Conservation (phyloP, 2,329 filamentous ascomycete species). For the Botrytis cinerea region DNA sequence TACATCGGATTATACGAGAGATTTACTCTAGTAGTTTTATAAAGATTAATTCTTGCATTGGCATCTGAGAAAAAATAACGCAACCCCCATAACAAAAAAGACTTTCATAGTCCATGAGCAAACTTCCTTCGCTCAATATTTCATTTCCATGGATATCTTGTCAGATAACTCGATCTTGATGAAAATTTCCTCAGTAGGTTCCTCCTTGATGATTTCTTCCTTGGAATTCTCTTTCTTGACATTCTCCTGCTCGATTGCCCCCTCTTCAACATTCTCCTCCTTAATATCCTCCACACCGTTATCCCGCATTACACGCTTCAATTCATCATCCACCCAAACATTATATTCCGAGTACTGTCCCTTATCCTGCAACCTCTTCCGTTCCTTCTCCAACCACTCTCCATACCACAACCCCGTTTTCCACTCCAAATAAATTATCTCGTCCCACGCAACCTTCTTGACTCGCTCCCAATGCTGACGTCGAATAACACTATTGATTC, state of each 20-base stretch:
- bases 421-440: not conserved
- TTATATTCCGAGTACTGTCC: not conserved
- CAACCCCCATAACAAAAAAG: not conserved
- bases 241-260: not conserved
- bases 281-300: not conserved
- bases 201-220: not conserved
- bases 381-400: not conserved
- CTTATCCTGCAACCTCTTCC: not conserved
- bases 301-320: not conserved
- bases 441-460: not conserved
- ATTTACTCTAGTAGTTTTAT: not conserved
- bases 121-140: not conserved
- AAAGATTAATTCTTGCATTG: not conserved
- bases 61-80: not conserved
- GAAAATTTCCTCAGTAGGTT: not conserved
- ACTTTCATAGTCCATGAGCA: not conserved
- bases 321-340: not conserved
- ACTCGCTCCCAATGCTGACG: too few relatives aligned
- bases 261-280: not conserved
- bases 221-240: not conserved
- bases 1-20: not conserved
- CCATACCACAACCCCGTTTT: not conserved
- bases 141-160: too few relatives aligned
- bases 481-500: not conserved
- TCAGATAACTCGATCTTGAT: not conserved